These are phyloP conservation scores for Leptodontidium sp. DNA, from an alignment of 2,329 filamentous ascomycete species.

Conservation along the genomic window DNA sequence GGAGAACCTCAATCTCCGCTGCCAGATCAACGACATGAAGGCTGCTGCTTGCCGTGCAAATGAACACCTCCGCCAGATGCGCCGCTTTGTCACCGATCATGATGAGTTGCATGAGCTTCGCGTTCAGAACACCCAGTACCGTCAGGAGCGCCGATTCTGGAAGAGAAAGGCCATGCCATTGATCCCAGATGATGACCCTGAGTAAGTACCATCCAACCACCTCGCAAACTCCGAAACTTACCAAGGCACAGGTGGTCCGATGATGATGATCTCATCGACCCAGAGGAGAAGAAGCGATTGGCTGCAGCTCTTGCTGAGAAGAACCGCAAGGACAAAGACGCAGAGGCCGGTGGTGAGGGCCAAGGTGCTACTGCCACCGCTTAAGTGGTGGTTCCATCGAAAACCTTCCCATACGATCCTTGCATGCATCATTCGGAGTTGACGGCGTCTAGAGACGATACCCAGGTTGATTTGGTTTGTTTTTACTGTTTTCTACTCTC, in stretches of 20 bases:
- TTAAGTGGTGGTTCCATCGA: neutral
- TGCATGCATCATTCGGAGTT: conserved; percentile 18
- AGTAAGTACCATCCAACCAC: conserved; percentile 20
- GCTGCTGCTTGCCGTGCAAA: conserved; percentile 66
- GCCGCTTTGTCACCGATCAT: conserved; percentile 64
- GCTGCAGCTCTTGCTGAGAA: conserved; percentile 39
- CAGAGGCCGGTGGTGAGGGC: conserved; percentile 26
- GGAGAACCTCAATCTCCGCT: conserved; percentile 68
- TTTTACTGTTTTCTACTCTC: neutral
- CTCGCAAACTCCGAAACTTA: neutral
- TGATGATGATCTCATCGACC: conserved; percentile 69
- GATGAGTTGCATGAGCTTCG: conserved; percentile 60
- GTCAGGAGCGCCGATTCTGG: conserved; percentile 71
- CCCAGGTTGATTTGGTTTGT: conserved; percentile 3
- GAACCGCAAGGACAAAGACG: conserved; percentile 36
- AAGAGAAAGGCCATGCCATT: conserved; percentile 71
- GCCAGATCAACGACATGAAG: conserved; percentile 74
- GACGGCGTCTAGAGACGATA: conserved; percentile 16
- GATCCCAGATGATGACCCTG: conserved; percentile 63
- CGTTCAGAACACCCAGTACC: conserved; percentile 59
- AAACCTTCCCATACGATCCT: conserved; percentile 12
- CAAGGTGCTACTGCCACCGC: conserved; percentile 13
- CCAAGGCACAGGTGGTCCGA: conserved; percentile 59
- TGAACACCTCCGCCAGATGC: conserved; percentile 63
- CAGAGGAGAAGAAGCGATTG: conserved; percentile 63